These are phyloP conservation scores for Tolypocladium endophyticum DNA, from an alignment of 2,329 filamentous ascomycete genomes.

Conservation along the genomic window DNA sequence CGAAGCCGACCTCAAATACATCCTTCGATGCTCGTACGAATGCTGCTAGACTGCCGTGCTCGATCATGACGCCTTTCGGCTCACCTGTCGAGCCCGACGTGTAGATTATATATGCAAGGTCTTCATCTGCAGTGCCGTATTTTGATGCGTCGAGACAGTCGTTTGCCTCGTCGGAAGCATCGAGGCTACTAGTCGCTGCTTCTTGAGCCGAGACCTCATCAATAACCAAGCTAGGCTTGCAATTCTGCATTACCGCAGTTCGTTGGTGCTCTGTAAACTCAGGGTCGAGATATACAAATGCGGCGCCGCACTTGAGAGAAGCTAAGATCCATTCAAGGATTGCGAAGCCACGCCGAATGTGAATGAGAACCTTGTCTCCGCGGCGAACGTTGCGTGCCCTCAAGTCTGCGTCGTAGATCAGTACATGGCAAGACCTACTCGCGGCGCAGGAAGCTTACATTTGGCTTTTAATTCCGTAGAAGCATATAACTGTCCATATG, in stretches of 20 bases:
- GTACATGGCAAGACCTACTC: neutral
- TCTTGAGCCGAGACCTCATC: neutral
- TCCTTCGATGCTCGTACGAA: neutral
- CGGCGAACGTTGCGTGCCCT: neutral
- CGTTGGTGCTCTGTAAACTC: conserved; percentile 1
- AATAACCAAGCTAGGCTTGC: conserved; percentile 1
- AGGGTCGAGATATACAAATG: conserved; percentile 3
- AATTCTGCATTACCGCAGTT: conserved; percentile 1
- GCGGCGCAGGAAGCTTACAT: neutral
- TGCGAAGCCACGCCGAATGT: neutral
- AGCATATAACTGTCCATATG: conserved; percentile 1
- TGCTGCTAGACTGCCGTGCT: conserved; percentile 1
- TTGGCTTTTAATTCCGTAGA: conserved; percentile 2
- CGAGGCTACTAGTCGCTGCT: neutral
- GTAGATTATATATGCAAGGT: conserved; percentile 5
- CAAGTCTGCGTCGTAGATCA: neutral
- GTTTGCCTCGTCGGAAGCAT: neutral
- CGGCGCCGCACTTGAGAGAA: conserved; percentile 2
- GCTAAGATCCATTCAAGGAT: conserved; percentile 4
- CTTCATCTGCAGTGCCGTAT: conserved; percentile 2
- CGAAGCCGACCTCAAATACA: conserved; percentile 1
- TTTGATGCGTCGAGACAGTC: neutral
- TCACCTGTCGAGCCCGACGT: conserved; percentile 3
- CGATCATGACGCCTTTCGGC: conserved; percentile 4
- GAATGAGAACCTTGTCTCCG: neutral